phyloP scores from a whole-genome alignment of 2,329 filamentous ascomycete species.

The Penicillium sp. region DNA sequence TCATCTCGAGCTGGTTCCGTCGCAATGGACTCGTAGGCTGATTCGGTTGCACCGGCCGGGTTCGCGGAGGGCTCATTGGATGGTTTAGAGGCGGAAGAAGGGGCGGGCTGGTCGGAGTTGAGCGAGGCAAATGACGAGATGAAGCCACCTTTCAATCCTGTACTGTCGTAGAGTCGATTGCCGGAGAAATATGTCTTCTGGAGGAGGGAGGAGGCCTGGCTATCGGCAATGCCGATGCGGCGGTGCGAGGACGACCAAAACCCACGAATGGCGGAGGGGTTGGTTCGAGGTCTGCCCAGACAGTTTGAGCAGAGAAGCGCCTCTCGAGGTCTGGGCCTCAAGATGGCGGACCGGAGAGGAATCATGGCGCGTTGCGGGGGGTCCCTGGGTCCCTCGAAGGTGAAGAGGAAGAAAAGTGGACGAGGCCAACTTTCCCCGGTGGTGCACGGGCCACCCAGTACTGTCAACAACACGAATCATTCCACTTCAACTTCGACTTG shows the following conservation, averaged over 20 bases:
- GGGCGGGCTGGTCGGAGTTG: slow-evolving; percentile 19
- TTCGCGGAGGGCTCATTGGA: slow-evolving; percentile 19
- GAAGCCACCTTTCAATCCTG: slow-evolving; percentile 26
- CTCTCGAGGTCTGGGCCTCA: slow-evolving; percentile 40
- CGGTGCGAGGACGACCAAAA: slow-evolving; percentile 38
- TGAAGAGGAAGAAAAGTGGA: slow-evolving; percentile 24
- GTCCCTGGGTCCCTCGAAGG: background rate
- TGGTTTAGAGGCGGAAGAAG: slow-evolving; percentile 11
- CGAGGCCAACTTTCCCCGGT: slow-evolving; percentile 33
- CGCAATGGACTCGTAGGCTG: slow-evolving; percentile 22
- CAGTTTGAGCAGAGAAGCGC: slow-evolving; percentile 40
- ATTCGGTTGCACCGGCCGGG: slow-evolving; percentile 16
- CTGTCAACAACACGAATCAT: slow-evolving; percentile 20
- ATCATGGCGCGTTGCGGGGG: slow-evolving; percentile 36
- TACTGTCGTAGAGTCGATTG: slow-evolving; percentile 30
- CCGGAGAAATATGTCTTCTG: slow-evolving; percentile 48
- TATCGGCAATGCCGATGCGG: slow-evolving; percentile 33
- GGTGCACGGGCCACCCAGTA: slow-evolving; percentile 32
- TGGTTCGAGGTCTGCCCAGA: slow-evolving; percentile 27
- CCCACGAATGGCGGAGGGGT: slow-evolving; percentile 30
- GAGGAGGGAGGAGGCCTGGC: slow-evolving; percentile 31
- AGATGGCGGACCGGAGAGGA: slow-evolving; percentile 41
- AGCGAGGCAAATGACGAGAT: slow-evolving; percentile 33
- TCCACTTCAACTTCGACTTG: background rate
- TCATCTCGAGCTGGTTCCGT: slow-evolving; percentile 31